phyloP scores from a whole-genome alignment of 1,284 basidiomycete species.

The Papiliotrema terrestris region DNA sequence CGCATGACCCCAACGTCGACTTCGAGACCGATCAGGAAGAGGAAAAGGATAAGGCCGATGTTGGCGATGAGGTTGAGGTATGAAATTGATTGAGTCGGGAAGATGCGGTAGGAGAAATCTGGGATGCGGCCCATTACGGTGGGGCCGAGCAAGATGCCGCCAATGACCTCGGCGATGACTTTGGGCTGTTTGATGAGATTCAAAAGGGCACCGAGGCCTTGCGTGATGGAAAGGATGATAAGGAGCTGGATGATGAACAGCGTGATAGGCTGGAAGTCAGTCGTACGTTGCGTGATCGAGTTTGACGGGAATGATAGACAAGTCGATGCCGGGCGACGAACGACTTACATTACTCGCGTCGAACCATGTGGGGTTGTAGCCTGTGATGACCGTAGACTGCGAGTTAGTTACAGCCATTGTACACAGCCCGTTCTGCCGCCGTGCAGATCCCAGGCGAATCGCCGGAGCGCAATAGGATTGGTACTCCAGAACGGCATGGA shows the following conservation, averaged over 20 bases:
- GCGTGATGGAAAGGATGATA: slow-evolving; percentile 71
- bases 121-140: slow-evolving; percentile 67
- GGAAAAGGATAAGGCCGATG: slow-evolving; percentile 86
- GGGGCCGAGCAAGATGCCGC: slow-evolving; percentile 73
- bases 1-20: slow-evolving; percentile 77
- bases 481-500: too few relatives aligned
- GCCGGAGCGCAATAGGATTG: too few relatives aligned
- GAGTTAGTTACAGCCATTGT: neutral
- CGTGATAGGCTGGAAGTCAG: slow-evolving; percentile 63
- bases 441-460: too few relatives aligned
- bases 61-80: slow-evolving; percentile 87
- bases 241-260: slow-evolving; percentile 75
- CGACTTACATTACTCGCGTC: slow-evolving; percentile 54
- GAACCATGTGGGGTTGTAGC: slow-evolving; percentile 64
- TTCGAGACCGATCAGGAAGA: slow-evolving; percentile 89
- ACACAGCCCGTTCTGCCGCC: neutral
- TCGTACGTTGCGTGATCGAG: neutral
- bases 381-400: slow-evolving; percentile 48
- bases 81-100: slow-evolving; percentile 66
- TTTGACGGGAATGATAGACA: too few relatives aligned
- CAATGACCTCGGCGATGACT: slow-evolving; percentile 85
- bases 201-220: slow-evolving; percentile 63
- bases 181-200: slow-evolving; percentile 71
- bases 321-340: neutral
- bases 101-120: slow-evolving; percentile 76